A percentile compares a stretch with the other conserved stretches of the same genome.
phyloP scores from a whole-genome alignment of 768 basidiomycete genomes.

The Naematelia aurantialba region DNA sequence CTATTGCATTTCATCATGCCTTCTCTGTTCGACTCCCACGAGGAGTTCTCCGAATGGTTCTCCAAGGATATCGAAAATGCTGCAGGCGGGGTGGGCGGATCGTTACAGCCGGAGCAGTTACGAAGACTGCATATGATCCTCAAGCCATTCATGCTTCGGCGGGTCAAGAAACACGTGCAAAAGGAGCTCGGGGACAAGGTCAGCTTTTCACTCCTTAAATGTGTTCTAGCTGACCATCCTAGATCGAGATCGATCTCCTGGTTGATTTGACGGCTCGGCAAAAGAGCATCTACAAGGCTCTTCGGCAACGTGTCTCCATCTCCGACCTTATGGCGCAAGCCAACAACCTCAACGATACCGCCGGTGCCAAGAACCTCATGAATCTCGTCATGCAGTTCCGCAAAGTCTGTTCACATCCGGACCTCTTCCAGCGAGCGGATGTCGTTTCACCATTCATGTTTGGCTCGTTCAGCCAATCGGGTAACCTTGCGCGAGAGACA shows the following conservation, averaged over 20 bases:
- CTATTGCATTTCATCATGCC: slow-evolving; percentile 99
- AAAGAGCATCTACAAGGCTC: slow-evolving; percentile 77
- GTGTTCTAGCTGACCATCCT: slow-evolving; percentile 2
- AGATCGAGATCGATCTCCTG: slow-evolving; percentile 96
- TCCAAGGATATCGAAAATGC: slow-evolving; percentile 98
- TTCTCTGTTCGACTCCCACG: slow-evolving; percentile 95
- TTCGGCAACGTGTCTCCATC: slow-evolving; percentile 89
- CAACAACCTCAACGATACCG: slow-evolving; percentile 67
- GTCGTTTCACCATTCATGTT: slow-evolving; percentile 92
- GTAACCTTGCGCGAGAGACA: slow-evolving; percentile 79
- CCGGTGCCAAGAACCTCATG: slow-evolving; percentile 89
- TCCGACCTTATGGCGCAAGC: slow-evolving; percentile 91
- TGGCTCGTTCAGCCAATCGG: slow-evolving; percentile 72
- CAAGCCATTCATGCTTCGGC: slow-evolving; percentile 97
- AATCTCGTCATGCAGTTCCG: slow-evolving; percentile 99
- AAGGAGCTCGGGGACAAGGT: slow-evolving; percentile 99
- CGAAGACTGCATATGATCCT: slow-evolving; percentile 96
- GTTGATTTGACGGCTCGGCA: slow-evolving; percentile 93
- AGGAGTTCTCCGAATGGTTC: slow-evolving; percentile 99
- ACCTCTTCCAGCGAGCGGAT: slow-evolving; percentile 94
- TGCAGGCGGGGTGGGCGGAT: slow-evolving; percentile 75
- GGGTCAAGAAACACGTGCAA: slow-evolving; percentile 98
- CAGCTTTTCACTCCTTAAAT: slow-evolving; percentile 12
- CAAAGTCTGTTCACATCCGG: slow-evolving; percentile 98
- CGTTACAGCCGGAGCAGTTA: slow-evolving; percentile 90